Evolutionary conservation across 768 basidiomycete species (phyloP).

Genomic region (Hysterangium stoloniferum): DNA sequence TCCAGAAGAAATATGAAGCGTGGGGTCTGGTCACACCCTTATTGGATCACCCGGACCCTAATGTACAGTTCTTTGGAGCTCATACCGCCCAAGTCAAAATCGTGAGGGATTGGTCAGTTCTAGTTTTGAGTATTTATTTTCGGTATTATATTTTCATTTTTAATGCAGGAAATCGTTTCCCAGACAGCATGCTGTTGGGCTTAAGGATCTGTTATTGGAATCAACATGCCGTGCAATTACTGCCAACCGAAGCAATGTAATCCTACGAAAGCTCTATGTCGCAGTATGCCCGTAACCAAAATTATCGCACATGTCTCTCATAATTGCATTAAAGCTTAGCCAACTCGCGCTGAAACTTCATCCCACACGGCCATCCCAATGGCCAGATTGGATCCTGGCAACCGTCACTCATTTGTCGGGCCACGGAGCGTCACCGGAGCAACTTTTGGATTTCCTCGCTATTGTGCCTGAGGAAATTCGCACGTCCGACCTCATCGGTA

Average conservation of each 20-base stretch:
- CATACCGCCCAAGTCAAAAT: conserved; percentile 94
- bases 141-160: background rate
- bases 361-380: conserved; percentile 46
- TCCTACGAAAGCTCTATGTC: conserved; percentile 82
- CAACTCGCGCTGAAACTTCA: conserved; percentile 60
- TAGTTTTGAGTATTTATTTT: background rate
- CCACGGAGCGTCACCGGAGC: conserved; percentile 49
- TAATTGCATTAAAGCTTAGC: background rate
- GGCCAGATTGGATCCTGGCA: conserved; percentile 72
- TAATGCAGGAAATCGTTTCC: conserved; percentile 66
- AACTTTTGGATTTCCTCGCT: conserved; percentile 65
- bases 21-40: conserved; percentile 82
- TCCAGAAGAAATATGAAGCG: conserved; percentile 63
- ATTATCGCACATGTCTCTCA: background rate
- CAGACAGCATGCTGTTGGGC: conserved; percentile 41
- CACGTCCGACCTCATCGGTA: conserved; percentile 64
- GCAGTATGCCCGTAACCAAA: conserved; percentile 45
- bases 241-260: conserved; percentile 54
- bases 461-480: conserved; percentile 81
- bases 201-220: conserved; percentile 63
- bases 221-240: conserved; percentile 60
- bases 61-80: conserved; percentile 92
- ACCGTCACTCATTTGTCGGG: conserved; percentile 55
- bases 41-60: conserved; percentile 60
- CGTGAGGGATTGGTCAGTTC: conserved; percentile 75